phyloP scores from a whole-genome alignment of 768 basidiomycete species.

The Megacollybia marginata region DNA sequence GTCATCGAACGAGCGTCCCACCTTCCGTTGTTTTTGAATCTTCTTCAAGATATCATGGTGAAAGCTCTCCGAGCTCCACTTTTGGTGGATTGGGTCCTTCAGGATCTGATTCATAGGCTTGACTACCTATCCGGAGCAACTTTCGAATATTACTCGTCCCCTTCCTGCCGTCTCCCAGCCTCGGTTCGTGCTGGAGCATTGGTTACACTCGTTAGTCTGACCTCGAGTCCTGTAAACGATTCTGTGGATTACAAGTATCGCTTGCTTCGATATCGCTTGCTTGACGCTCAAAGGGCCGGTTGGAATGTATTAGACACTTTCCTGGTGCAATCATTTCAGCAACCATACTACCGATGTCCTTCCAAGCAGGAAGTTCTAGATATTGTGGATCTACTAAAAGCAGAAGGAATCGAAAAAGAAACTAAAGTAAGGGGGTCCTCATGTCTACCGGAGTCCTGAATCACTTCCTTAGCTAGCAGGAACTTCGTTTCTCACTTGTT shows the following conservation, averaged over 20 bases:
- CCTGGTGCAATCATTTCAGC: slow-evolving; percentile 16
- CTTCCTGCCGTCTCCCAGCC: slow-evolving; percentile 25
- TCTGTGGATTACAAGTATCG: slow-evolving; percentile 26
- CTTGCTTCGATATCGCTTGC: slow-evolving; percentile 37
- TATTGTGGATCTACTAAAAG: slow-evolving; percentile 30
- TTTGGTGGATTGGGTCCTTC: slow-evolving; percentile 30
- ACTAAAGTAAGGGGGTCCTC: no score
- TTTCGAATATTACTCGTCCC: slow-evolving; percentile 36
- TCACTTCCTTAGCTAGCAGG: no score
- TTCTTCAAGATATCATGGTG: neutral
- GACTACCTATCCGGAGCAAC: slow-evolving; percentile 30
- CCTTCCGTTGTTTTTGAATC: neutral
- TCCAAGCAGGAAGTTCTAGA: slow-evolving; percentile 23
- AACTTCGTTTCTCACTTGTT: no score
- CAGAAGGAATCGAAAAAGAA: slow-evolving; percentile 15
- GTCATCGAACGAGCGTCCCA: neutral
- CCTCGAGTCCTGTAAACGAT: slow-evolving; percentile 23
- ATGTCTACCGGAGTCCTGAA: no score
- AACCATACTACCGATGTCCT: slow-evolving; percentile 12
- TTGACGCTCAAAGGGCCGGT: slow-evolving; percentile 29
- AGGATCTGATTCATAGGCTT: slow-evolving; percentile 36
- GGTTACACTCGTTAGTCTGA: slow-evolving; percentile 28
- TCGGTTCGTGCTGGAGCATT: slow-evolving; percentile 30
- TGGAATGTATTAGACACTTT: slow-evolving; percentile 29
- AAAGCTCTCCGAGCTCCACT: neutral